Conservation (phyloP, 176 grass and related monocot genomes). For the Saccharum spontaneum region DNA sequence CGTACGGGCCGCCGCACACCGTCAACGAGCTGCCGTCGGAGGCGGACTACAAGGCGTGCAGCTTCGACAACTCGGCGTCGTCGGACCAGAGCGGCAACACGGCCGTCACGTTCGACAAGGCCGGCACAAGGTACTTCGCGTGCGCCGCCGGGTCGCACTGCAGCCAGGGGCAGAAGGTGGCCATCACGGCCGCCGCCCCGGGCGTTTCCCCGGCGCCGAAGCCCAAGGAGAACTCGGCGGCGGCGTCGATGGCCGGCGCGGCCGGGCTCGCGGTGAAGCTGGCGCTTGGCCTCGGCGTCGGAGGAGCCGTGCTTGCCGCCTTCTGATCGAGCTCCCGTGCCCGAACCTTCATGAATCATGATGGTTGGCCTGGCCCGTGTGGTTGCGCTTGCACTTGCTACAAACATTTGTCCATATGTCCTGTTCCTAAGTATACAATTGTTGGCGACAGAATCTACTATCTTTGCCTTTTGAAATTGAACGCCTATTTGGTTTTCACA, state of each 20-base stretch:
- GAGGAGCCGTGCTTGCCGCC: no score
- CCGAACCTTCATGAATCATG: no score
- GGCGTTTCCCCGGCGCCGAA: background rate
- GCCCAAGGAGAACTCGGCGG: slow-evolving; percentile 1
- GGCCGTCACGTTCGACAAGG: slow-evolving; percentile 26
- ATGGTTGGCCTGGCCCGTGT: no score
- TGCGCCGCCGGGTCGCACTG: slow-evolving; percentile 37
- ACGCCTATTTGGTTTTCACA: no score
- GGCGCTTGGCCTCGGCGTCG: no score
- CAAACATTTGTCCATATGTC: no score
- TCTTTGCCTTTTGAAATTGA: no score
- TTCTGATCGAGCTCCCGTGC: no score
- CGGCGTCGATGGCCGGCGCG: background rate
- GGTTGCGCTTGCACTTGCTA: no score
- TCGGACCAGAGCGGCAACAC: slow-evolving; percentile 24
- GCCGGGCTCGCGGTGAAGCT: no score
- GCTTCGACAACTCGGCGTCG: background rate
- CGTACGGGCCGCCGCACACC: slow-evolving; percentile 38
- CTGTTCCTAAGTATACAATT: no score
- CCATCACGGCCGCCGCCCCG: background rate
- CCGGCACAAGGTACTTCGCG: slow-evolving; percentile 48
- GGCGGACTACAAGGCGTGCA: slow-evolving; percentile 40
- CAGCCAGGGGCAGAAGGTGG: slow-evolving; percentile 45
- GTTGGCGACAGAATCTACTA: no score
- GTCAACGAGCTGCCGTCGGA: slow-evolving; percentile 56